Base-by-base conservation (phyloP, 495 filamentous ascomycete species). In the Lineolata rhizophorae region DNA sequence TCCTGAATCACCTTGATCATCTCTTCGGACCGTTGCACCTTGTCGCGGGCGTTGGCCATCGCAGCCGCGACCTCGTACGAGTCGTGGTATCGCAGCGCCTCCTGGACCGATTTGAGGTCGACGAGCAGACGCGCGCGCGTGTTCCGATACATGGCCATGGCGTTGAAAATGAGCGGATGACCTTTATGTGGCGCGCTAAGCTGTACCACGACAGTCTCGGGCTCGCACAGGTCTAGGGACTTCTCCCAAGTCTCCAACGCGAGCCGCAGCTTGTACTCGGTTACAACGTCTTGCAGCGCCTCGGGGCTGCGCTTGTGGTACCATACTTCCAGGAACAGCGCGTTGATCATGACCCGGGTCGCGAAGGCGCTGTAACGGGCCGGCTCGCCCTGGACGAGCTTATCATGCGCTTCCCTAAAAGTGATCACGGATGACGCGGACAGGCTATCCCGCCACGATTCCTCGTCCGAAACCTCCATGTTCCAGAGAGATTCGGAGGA, bases 1-100 rank as follows among this genome's bases (percentile, higher is more conserved):
- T 91, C 81, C 45, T 93, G 74, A 29, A 95, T 90, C 44, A 97
- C 83, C 55, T 90, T 90, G 60, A 91, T 78, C 87, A 97, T 95
- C 54, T 93, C 84, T 48, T 75, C 71, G 14, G 83, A 92, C 33
- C 87, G 76, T 62, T 87, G 84, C 36, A 97, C 83, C 46, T 75
- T 76, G 48, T 91, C 79, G 31, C 85, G 67, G 3, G 87, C 84
- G 38, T 77, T 74, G 3, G 81, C 87, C 87, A 97, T 97, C 34
- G 83, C 83, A 18, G 77, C 81, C 3, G 83, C 90, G 27, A 97
- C 87, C 46, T 97, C 87, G 47, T 90, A 94, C 2, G 83, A 78
- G 35, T 91, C 84, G 50, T 97, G 87, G 50, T 95, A 94, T 19
- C 90, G 77, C 35, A 97, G 67, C 3, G 87, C 87, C 57, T 95